Conservation (phyloP, 139 green algal species). For the Chlamydomonas sp. region DNA sequence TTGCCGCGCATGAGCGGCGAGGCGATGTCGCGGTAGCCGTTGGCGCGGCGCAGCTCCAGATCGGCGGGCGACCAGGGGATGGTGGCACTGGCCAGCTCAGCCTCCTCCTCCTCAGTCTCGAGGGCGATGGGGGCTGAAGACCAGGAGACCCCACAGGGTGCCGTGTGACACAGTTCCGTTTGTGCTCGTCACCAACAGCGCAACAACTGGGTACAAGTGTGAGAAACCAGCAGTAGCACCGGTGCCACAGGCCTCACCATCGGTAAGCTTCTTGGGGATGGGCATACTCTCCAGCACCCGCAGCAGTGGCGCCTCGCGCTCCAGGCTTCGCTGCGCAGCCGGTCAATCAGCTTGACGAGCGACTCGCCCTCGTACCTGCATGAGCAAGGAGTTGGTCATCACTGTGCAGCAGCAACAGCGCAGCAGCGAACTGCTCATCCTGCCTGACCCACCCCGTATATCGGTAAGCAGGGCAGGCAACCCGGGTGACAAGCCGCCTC, state of each 20-base stretch:
- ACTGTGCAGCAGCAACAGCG: background rate
- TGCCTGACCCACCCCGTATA: too few relatives aligned
- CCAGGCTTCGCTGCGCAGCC: slow-evolving; percentile 56
- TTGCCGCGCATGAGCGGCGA: slow-evolving; percentile 77
- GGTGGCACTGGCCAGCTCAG: slow-evolving; percentile 3
- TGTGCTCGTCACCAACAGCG: background rate
- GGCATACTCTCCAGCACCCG: slow-evolving; percentile 61
- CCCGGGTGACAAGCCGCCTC: background rate
- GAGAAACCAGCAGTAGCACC: too few relatives aligned
- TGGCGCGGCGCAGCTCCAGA: slow-evolving; percentile 50
- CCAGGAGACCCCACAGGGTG: background rate
- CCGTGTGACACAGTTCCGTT: background rate
- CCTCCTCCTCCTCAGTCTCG: background rate
- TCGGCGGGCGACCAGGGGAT: slow-evolving; percentile 14
- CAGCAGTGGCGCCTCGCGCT: slow-evolving; percentile 63
- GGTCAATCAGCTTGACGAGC: slow-evolving; percentile 48
- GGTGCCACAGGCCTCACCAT: background rate
- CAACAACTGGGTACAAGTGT: too few relatives aligned
- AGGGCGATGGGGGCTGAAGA: background rate
- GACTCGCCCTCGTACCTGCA: slow-evolving; percentile 57
- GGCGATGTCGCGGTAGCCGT: slow-evolving; percentile 71
- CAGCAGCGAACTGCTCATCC: too few relatives aligned
- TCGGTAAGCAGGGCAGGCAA: too few relatives aligned
- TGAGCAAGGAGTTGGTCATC: background rate
- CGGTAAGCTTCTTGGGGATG: slow-evolving; percentile 52